A percentile compares a stretch with the other conserved stretches of the same genome.
Conservation (phyloP, 139 green algal species). For the Coelastrella sp. region DNA sequence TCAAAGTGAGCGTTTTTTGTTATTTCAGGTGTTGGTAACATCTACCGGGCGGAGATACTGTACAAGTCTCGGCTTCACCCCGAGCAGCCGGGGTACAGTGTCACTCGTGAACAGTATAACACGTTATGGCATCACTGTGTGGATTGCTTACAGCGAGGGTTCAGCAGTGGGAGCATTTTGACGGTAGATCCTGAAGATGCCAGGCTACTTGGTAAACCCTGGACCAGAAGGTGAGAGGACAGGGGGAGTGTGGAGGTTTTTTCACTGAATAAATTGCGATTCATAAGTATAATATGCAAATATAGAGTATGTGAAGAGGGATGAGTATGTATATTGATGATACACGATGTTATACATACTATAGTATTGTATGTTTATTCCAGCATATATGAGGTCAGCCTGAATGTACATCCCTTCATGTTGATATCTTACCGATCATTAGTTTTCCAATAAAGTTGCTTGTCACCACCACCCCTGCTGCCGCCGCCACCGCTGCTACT, state of each 20-base stretch:
- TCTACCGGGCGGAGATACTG: conserved; percentile 92
- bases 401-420: too few species aligned
- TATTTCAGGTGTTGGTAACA: conserved; percentile 78
- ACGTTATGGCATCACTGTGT: conserved; percentile 69
- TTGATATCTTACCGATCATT: too few species aligned
- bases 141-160: conserved; percentile 79
- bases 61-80: conserved; percentile 87
- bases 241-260: not conserved
- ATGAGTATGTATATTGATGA: not conserved
- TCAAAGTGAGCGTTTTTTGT: not conserved
- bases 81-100: conserved; percentile 71
- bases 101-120: conserved; percentile 71
- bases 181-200: conserved; percentile 90
- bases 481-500: not conserved
- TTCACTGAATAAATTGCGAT: too few species aligned
- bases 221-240: conserved; percentile 70
- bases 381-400: too few species aligned
- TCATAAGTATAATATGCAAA: too few species aligned
- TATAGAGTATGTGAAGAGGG: too few species aligned
- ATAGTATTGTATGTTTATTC: too few species aligned
- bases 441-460: too few species aligned
- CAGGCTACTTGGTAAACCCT: conserved; percentile 70
- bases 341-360: too few species aligned
- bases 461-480: not conserved
- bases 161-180: conserved; percentile 82